phyloP scores from a whole-genome alignment of 495 filamentous ascomycete genomes.

The Podospora fimiseda region DNA sequence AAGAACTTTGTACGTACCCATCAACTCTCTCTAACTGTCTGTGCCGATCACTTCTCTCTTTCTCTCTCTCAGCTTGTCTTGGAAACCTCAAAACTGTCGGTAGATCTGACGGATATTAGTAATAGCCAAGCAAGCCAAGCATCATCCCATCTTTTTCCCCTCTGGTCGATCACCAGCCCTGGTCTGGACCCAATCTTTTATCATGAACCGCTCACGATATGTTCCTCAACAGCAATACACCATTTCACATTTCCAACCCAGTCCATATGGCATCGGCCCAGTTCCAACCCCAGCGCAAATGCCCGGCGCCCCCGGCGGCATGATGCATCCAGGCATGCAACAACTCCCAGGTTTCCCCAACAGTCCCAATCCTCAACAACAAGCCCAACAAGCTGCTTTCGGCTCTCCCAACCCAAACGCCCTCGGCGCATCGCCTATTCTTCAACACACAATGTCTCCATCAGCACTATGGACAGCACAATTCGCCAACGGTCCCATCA shows the following conservation, averaged over 20 bases:
- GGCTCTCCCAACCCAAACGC: constrained; percentile 2
- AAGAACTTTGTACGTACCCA: constrained; percentile 8
- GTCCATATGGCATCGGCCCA: constrained; percentile 2
- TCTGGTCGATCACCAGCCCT: too few species aligned
- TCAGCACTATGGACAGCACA: constrained; percentile 2
- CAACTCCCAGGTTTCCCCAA: not conserved
- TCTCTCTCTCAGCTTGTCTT: not conserved
- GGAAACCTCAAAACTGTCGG: constrained; percentile 2
- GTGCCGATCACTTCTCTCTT: constrained; percentile 7
- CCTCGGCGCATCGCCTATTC: constrained; percentile 6
- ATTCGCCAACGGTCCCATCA: constrained; percentile 16
- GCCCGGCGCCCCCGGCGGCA: constrained; percentile 3
- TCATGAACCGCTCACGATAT: constrained; percentile 17
- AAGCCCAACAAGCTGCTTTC: not conserved
- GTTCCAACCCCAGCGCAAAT: constrained; percentile 2
- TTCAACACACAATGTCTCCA: constrained; percentile 10
- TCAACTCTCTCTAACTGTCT: too few species aligned
- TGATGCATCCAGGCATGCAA: not conserved
- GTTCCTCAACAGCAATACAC: constrained; percentile 5
- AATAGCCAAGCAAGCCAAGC: not conserved
- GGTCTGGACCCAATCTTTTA: not conserved
- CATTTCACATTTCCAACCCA: constrained; percentile 2
- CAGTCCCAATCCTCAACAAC: not conserved
- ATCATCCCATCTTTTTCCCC: not conserved
- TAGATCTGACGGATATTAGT: constrained; percentile 1